Evolutionary conservation across 2,329 filamentous ascomycete species (phyloP).

Genomic region (Dothistroma pini): DNA sequence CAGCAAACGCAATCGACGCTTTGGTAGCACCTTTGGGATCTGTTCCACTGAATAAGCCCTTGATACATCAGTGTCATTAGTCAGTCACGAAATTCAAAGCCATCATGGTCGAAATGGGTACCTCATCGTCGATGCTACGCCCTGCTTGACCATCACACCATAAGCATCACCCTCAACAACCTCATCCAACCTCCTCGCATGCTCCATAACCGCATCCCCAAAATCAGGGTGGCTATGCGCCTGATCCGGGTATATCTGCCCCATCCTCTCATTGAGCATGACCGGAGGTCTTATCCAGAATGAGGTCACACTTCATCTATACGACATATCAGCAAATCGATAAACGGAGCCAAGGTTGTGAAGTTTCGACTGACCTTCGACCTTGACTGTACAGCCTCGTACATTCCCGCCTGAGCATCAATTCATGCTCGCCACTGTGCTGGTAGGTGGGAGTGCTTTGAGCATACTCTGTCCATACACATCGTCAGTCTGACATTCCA

Average conservation of each 20-base stretch:
- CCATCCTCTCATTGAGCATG: slow-evolving; percentile 26
- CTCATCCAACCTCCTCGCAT: slow-evolving; percentile 4
- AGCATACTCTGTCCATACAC: not conserved
- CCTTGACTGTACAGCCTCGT: not conserved
- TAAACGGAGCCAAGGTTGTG: slow-evolving; percentile 1
- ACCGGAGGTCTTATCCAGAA: slow-evolving; percentile 25
- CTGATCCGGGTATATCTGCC: slow-evolving; percentile 24
- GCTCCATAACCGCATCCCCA: slow-evolving; percentile 19
- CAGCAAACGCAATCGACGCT: too few relatives aligned
- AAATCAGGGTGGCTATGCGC: slow-evolving; percentile 16
- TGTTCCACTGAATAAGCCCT: too few relatives aligned
- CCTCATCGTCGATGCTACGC: too few relatives aligned
- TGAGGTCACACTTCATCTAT: slow-evolving; percentile 11
- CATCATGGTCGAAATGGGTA: too few relatives aligned
- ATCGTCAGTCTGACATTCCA: too few relatives aligned
- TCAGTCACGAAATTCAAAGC: too few relatives aligned
- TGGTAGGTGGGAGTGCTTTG: not conserved
- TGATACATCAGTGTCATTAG: too few relatives aligned
- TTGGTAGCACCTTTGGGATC: too few relatives aligned
- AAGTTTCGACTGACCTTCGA: not conserved
- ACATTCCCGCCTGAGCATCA: not conserved
- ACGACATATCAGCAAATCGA: slow-evolving; percentile 12
- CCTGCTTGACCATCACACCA: too few relatives aligned
- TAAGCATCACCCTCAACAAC: not conserved
- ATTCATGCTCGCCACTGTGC: not conserved